Evolutionary conservation across 345 rosid species (phyloP).

Genomic region (Orychophragmus violaceus): DNA sequence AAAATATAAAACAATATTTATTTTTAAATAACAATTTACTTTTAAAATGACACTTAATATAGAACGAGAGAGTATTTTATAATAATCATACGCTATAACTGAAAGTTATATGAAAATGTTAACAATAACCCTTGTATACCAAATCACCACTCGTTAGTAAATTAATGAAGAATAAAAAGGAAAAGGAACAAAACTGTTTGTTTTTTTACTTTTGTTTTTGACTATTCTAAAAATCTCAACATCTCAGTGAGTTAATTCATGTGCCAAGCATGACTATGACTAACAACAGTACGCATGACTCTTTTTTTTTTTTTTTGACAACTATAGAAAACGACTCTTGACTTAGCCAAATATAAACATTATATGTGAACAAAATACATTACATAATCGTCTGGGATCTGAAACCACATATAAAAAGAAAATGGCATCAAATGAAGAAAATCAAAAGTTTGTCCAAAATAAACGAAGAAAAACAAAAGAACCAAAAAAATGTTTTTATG

Average conservation of each 20-base stretch:
- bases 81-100: neutral
- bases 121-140: neutral
- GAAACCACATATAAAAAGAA: conserved; percentile 8
- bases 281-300: no score
- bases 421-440: conserved; percentile 4
- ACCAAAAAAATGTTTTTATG: neutral
- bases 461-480: conserved; percentile 6
- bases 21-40: no score
- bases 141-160: neutral
- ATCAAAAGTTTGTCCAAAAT: no score
- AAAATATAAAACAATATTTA: no score
- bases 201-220: conserved; percentile 1
- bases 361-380: neutral
- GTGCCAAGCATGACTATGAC: conserved; percentile 14
- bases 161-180: neutral
- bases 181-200: neutral
- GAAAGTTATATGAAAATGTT: neutral
- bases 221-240: neutral
- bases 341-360: conserved; percentile 7
- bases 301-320: no score
- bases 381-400: neutral
- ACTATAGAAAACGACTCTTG: conserved; percentile 16
- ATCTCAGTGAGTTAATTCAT: conserved; percentile 12
- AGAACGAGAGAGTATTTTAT: no score
- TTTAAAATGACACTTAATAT: no score